Base-by-base conservation (phyloP, 768 basidiomycete genomes). In the Suillus subalutaceus region DNA sequence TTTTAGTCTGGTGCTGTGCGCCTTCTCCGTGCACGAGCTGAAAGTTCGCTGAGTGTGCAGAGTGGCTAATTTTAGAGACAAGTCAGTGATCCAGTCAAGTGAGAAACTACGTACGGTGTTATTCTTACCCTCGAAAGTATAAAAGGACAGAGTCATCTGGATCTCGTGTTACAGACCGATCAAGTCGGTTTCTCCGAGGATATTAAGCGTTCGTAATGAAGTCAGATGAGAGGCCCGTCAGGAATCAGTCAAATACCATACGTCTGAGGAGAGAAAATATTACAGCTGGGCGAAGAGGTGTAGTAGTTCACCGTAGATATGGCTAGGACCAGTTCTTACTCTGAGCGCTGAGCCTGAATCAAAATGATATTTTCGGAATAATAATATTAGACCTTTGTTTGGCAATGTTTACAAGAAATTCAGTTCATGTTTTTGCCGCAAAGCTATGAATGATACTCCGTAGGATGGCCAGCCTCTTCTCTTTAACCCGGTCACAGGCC, bases 381-480 rank as follows among this genome's bases (percentile, higher is more conserved):
- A 37, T 37, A 10, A 37, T 37, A 37, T 10, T 37, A 4, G 1
- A 26, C 9, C 9, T 32, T 43, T 60, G 26, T 60, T 60, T 60
- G 41, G 10, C 20, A 4, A 30, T 60, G 30, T 53, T 53, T 53
- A 10, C 18, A 32, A 18, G 16, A 53, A 53, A 18, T 5, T 18
- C 16, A 53, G 9, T 30, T 53, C 52, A 53, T 10, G 52, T 18
- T 60, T 41, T 26, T 30, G 41, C 26, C 4, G 18, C 59, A 44
- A 60, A 60, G 18, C 26, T 60, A 18, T 43, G 26, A 43, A 30
- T 43, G 18, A 20, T 41, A 9, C 18, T 13, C 41, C 30, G 59
- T 30, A 60, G 26, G 18, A 60, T 60, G 59, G 26, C 30, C 16
- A 60, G 40, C 26, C 59, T 60, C 10, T 20, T 60, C 12, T 60